phyloP scores from a whole-genome alignment of 1,284 basidiomycete genomes.

The Chiua sp. region DNA sequence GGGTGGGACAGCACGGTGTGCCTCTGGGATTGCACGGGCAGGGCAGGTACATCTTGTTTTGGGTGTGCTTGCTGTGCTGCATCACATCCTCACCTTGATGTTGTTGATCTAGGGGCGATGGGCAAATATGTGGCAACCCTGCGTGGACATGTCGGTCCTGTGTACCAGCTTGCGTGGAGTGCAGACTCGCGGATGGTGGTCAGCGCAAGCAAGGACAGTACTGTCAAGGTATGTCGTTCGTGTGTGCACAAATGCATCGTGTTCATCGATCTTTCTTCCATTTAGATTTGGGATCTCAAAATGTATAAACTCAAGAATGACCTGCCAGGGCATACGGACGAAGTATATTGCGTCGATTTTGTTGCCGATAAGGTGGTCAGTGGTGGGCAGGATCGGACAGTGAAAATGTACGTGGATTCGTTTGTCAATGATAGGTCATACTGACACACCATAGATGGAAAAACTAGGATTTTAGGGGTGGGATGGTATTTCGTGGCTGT shows the following conservation, averaged over 20 bases:
- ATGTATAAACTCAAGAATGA: conserved; percentile 93
- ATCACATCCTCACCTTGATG: background rate
- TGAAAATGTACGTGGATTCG: conserved; percentile 63
- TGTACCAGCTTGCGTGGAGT: conserved; percentile 95
- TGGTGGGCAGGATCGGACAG: conserved; percentile 76
- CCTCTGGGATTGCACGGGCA: conserved; percentile 78
- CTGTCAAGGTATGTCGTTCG: conserved; percentile 76
- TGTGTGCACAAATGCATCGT: background rate
- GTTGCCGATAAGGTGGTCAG: conserved; percentile 98
- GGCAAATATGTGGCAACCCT: conserved; percentile 94
- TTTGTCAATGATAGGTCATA: background rate
- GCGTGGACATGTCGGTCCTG: conserved; percentile 92
- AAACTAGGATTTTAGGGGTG: conserved; percentile 22
- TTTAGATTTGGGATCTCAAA: conserved; percentile 92
- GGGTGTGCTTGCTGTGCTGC: background rate
- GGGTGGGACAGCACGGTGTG: conserved; percentile 91
- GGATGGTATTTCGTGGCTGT: too few relatives aligned
- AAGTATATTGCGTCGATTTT: conserved; percentile 99
- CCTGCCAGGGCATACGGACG: conserved; percentile 95
- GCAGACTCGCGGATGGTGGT: conserved; percentile 92
- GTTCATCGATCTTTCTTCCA: background rate
- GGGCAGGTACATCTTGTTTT: conserved; percentile 14
- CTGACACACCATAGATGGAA: conserved; percentile 32
- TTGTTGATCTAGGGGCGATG: conserved; percentile 60
- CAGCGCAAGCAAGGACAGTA: conserved; percentile 95